Evolutionary conservation across 192 early-diverging fungal genomes (phyloP).

Genomic region (Coemansia sp.): DNA sequence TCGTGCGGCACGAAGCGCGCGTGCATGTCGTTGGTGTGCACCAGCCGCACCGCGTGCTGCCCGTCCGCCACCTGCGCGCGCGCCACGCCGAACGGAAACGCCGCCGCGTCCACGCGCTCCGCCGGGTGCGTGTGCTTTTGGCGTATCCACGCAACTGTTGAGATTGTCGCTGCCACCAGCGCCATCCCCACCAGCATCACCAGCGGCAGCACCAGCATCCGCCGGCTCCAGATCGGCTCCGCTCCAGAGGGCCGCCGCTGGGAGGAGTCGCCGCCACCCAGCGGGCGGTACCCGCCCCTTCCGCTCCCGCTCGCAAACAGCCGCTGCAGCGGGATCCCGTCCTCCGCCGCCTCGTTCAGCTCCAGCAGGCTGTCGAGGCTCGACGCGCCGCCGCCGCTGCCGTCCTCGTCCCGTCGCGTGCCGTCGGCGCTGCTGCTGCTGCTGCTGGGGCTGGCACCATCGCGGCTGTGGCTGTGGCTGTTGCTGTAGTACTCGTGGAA

Average conservation of each 20-base stretch:
- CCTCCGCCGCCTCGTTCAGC: not conserved
- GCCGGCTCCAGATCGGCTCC: conserved; percentile 44
- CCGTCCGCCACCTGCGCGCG: conserved; percentile 1
- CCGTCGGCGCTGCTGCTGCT: not conserved
- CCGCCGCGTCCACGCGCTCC: conserved; percentile 9
- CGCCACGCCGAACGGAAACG: conserved; percentile 30
- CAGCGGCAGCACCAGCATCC: conserved; percentile 36
- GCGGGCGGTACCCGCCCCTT: conserved; percentile 1
- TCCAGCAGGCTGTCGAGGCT: conserved; percentile 11
- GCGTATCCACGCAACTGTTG: conserved; percentile 26
- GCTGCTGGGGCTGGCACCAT: no score
- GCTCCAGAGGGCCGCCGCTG: not conserved
- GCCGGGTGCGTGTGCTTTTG: conserved; percentile 13
- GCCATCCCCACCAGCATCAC: conserved; percentile 33
- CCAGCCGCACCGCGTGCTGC: conserved; percentile 48
- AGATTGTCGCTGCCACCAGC: conserved; percentile 14
- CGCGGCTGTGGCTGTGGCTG: not conserved
- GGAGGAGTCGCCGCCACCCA: not conserved
- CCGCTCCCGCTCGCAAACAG: not conserved
- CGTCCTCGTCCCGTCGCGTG: not conserved
- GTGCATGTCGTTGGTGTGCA: conserved; percentile 65
- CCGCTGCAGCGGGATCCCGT: not conserved
- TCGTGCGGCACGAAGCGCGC: conserved; percentile 56
- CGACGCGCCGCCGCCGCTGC: not conserved
- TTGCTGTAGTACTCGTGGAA: not conserved